These are phyloP conservation scores for Daedaleopsis nitida DNA, from an alignment of 768 basidiomycete genomes.

Conservation along the genomic window DNA sequence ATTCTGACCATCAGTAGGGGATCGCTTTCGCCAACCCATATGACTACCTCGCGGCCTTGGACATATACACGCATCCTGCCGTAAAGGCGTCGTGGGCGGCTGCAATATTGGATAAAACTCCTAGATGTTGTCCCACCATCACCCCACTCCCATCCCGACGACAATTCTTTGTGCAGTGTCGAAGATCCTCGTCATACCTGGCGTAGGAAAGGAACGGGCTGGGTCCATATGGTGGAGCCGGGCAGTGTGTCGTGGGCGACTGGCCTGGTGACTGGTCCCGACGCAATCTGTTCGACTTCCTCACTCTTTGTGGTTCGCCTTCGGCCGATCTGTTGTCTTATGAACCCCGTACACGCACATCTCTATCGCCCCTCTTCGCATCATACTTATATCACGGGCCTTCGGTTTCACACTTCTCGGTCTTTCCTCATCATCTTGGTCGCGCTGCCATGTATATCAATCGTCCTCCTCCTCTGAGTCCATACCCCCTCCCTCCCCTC, in stretches of 20 bases:
- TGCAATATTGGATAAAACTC: not conserved
- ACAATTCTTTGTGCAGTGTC: too few species aligned
- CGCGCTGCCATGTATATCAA: not conserved
- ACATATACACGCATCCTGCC: constrained; percentile 11
- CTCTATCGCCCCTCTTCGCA: not conserved
- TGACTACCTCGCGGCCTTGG: not conserved
- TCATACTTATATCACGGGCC: not conserved
- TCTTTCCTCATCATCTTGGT: not conserved
- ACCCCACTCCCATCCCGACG: too few species aligned
- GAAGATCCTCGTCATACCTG: too few species aligned
- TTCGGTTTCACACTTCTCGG: not conserved
- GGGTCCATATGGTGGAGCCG: too few species aligned
- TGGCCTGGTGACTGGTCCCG: not conserved
- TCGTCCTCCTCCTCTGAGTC: not conserved
- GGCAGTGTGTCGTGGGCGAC: too few species aligned
- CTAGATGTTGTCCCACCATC: too few species aligned
- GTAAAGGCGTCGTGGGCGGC: constrained; percentile 3
- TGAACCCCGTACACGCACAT: not conserved
- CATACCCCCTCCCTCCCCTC: not conserved
- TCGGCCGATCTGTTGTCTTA: too few species aligned
- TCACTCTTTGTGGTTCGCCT: not conserved
- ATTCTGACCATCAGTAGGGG: not conserved
- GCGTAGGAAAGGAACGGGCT: too few species aligned
- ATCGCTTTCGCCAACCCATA: too few species aligned
- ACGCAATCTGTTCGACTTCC: not conserved